Evolutionary conservation across 2,329 filamentous ascomycete species (phyloP), one percentile per base, ranked within the genome.

Genomic region (Paramyrothecium roridum): DNA sequence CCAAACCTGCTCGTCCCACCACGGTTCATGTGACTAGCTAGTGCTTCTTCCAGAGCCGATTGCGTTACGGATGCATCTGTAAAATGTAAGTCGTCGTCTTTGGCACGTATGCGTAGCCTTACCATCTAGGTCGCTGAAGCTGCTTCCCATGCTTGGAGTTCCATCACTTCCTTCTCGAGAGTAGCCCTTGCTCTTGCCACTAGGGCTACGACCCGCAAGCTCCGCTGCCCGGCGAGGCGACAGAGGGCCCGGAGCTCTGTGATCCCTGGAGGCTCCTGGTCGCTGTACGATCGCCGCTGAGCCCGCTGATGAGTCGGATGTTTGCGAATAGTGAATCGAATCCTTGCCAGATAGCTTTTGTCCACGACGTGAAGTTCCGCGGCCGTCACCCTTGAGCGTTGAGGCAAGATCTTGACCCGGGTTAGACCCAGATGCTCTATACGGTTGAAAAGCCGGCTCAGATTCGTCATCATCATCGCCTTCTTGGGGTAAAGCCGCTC

Each of bases 121-220:
- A 84, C 89, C 89, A 68, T 93, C 90, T 47, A 96, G 79, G 73
- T 95, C 91, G 71, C 89, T 93, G 65, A 91, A 95, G 63, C 89
- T 93, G 69, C 90, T 93, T 1, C 90, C 89, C 85, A 92, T 91
- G 63, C 88, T 91, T 1, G 87, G 88, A 16, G 86, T 88, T 16
- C 87, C 87, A 59, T 91, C 88, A 65, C 87, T 91, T 13, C 83
- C 84, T 58, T 88, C 85, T 13, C 80, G 78, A 2, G 81, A 82
- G 48, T 76, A 71, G 0, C 75, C 78, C 62, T 80, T 79, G 26
- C 73, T 76, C 57, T 80, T 80, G 10, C 72, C 73, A 10, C 73
- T 71, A 2, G 84, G 81, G 62, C 80, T 84, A 48, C 81, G 74
- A 23, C 79, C 79, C 3, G 80, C 76, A 50, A 87, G 65, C 63